Base-by-base conservation (phyloP, 805 yeast species). In the Aciculoconidium aculeatum region DNA sequence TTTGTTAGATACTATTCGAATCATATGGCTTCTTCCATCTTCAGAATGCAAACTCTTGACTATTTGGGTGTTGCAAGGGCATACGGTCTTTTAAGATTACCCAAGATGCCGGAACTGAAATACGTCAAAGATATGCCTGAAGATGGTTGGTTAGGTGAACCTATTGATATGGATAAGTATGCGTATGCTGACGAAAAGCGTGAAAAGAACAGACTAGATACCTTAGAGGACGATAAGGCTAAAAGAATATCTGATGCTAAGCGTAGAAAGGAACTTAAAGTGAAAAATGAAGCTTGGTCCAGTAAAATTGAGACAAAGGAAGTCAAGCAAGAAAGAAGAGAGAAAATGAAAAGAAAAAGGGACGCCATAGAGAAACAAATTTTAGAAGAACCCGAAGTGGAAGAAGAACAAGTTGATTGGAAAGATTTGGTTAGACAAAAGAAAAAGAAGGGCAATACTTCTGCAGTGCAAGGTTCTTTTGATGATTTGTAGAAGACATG, bases 41-140 rank as follows among this genome's bases (percentile, higher is more conserved):
- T 92, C 61, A 65, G 97, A 39, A 44, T 84, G 14, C 71, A 71
- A 28, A 56, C 75, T 6, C 56, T 92, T 32, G 94, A 90, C 50
- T 81, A 81, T 42, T 50, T 77, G 15, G 81, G 79, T 0, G 39
- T 82, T 6, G 95, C 92, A 1, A 70, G 65, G 40, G 67, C 83
- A 61, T 87, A 82, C 53, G 95, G 96, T 1, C 55, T 92, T 2
- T 55, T 84, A 23, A 67, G 96, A 42, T 58, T 90, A 35, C 99
- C 99, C 6, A 75, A 78, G 42, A 92, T 94, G 97, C 98, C 98
- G 0, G 99, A 92, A 49, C 70, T 78, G 13, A 63, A 61, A 31
- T 63, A 69, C 41, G 60, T 77, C 2, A 72, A 67, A 3, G 41
- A 54, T 8, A 58, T 77, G 45, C 83, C 87, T 0, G 73, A 68